Evolutionary conservation across 2,329 filamentous ascomycete genomes (phyloP), one percentile per base, ranked within the genome.

Genomic region (Hirsutella minnesotensis): DNA sequence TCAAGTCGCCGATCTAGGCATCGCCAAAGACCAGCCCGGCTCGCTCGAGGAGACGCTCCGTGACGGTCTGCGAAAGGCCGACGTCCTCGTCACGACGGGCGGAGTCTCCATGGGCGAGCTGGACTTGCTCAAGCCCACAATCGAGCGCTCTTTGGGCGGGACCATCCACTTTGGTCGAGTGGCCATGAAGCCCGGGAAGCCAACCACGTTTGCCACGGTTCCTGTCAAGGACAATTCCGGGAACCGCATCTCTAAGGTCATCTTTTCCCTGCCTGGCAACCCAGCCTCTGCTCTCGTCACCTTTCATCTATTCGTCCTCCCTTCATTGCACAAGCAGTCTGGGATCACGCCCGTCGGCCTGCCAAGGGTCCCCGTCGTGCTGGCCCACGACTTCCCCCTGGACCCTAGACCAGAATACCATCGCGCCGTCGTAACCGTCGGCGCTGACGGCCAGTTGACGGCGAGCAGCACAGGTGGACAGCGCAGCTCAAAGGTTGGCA

Each of bases 91-190:
- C 55, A 96, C 92, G 15, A 90, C 85, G 0, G 92, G 92, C 19
- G 92, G 92, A 39, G 92, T 96, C 18, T 94, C 86, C 9, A 98
- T 98, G 92, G 92, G 92, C 44, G 92, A 98, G 64, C 78, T 95
- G 3, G 92, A 98, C 61, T 80, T 98, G 8, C 77, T 98, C 18
- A 98, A 98, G 60, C 90, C 92, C 0, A 96, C 90, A 0, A 86
- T 98, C 53, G 92, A 96, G 67, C 82, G 90, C 35, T 73, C 80
- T 1, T 75, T 98, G 1, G 87, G 88, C 44, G 92, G 92, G 8
- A 92, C 82, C 0, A 95, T 98, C 51, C 92, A 95, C 62, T 98
- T 98, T 53, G 92, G 92, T 20, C 83, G 92, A 3, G 92, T 98
- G 3, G 77, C 83, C 43, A 96, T 98, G 92, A 98, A 98, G 67